Evolutionary conservation across 129 eudicot genomes (phyloP), one percentile per base, ranked within the genome.

Genomic region (Arctium lappa): DNA sequence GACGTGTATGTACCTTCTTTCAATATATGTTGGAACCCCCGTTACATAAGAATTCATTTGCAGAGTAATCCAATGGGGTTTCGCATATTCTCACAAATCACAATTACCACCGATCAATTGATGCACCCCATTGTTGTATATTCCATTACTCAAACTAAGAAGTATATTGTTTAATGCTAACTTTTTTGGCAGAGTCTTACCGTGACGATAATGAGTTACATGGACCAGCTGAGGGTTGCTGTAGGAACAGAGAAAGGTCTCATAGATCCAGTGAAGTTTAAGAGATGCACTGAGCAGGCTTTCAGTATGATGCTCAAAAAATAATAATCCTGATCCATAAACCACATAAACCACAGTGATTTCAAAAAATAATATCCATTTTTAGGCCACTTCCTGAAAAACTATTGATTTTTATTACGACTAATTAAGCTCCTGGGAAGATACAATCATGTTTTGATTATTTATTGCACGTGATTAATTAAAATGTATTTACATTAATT

Each of bases 121-220:
- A 9, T 69, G 60, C 15, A 75, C 48, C 15, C 32, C 42, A 46
- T 72, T 18, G 33, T 65, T 65, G 33, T 42, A 3, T 30, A 1
- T 40, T 42, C 32, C 13, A 11, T 42, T 22, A 73, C 60, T 74
- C 36, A 18, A 40, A 15, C 30, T 37, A 37, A 40, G 22, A 38
- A 18, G 7, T 50, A 12, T 29, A 69, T 74, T 33, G 12, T 9
- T 78, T 1, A 5, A 48, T 79, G 71, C 9, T 62, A 60, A 74
- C 75, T 22, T 27, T 22, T 29, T 6, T 40, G 53, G 77, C 88
- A 89, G 90, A 81, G 88, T 74, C 85, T 89, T 16, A 82, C 88
- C 68, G 80, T 87, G 80, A 84, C 92, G 4, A 73, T 89, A 44
- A 29, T 86, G 85, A 89, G 92, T 42, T 89, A 89, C 76, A 86